Conservation (phyloP, 371 early-diverging fungal species). For the Choanephora cucurbitarum region DNA sequence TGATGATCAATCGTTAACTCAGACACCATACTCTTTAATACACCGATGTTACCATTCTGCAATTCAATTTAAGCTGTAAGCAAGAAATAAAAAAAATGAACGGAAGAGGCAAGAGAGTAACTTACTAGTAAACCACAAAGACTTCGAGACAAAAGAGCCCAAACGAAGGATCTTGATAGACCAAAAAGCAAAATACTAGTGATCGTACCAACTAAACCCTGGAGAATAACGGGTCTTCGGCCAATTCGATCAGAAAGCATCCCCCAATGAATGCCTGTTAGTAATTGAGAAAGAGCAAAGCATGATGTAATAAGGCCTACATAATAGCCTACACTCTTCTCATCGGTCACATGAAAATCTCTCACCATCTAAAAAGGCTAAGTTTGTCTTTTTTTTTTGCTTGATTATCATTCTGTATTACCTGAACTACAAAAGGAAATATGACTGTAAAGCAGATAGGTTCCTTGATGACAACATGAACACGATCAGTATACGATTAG, state of each 20-base stretch:
- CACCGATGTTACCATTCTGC: conserved; percentile 80
- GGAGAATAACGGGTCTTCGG: conserved; percentile 76
- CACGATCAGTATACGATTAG: not conserved
- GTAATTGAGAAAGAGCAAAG: conserved; percentile 66
- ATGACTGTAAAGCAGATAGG: conserved; percentile 64
- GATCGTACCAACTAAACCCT: conserved; percentile 78
- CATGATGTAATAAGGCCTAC: conserved; percentile 64
- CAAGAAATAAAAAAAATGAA: conserved; percentile 3
- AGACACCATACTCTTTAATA: conserved; percentile 84
- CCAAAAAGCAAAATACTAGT: conserved; percentile 75
- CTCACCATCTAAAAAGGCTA: conserved; percentile 64
- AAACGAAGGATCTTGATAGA: conserved; percentile 61
- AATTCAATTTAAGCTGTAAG: too few species aligned
- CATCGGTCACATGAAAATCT: conserved; percentile 57
- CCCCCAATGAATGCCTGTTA: conserved; percentile 63
- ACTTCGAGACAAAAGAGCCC: conserved; percentile 69
- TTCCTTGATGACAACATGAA: conserved; percentile 48
- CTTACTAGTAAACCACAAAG: conserved; percentile 72
- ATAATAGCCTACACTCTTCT: conserved; percentile 62
- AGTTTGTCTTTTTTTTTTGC: too few species aligned
- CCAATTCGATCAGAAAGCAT: conserved; percentile 67
- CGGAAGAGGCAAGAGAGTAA: conserved; percentile 17
- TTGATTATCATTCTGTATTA: conserved; percentile 27
- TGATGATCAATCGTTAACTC: conserved; percentile 70
- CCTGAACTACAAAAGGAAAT: conserved; percentile 56